A percentile compares a stretch with the other conserved stretches of the same genome.
phyloP scores from a whole-genome alignment of 1,284 basidiomycete species.

The Ganoderma multipileum region DNA sequence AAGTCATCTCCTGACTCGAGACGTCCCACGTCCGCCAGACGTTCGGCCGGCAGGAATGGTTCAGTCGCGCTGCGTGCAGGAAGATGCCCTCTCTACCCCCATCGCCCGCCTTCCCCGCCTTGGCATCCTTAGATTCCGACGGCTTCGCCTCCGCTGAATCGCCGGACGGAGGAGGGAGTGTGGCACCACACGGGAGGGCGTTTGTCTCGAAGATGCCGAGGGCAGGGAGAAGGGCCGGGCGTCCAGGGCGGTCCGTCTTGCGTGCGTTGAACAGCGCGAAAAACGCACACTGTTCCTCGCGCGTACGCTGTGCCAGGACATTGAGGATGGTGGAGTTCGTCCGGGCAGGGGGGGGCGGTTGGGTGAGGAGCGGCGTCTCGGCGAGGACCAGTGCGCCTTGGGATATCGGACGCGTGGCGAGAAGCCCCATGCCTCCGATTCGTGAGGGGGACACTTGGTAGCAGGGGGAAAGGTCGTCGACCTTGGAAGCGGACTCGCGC shows the following conservation, averaged over 20 bases:
- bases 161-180: not conserved
- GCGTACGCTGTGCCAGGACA: slow-evolving; percentile 29
- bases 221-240: slow-evolving; percentile 27
- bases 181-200: slow-evolving; percentile 29
- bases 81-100: slow-evolving; percentile 31
- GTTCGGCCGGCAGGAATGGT: slow-evolving; percentile 38
- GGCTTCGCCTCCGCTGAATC: not conserved
- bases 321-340: slow-evolving; percentile 33
- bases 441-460: slow-evolving; percentile 25
- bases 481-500: slow-evolving; percentile 16
- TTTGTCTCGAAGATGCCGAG: slow-evolving; percentile 38
- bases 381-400: slow-evolving; percentile 33
- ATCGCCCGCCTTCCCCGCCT: slow-evolving; percentile 11
- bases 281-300: slow-evolving; percentile 34
- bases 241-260: slow-evolving; percentile 18
- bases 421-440: slow-evolving; percentile 35
- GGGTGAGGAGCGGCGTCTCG: slow-evolving; percentile 36
- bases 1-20: slow-evolving; percentile 25
- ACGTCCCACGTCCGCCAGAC: slow-evolving; percentile 32
- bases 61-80: slow-evolving; percentile 33
- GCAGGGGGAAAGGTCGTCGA: slow-evolving; percentile 21
- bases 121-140: not conserved
- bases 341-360: slow-evolving; percentile 17
- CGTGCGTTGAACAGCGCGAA: slow-evolving; percentile 33
- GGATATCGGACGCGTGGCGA: slow-evolving; percentile 32